Evolutionary conservation across 768 basidiomycete genomes (phyloP), one percentile per base, ranked within the genome.

Genomic region (Daedaleopsis sinensis): DNA sequence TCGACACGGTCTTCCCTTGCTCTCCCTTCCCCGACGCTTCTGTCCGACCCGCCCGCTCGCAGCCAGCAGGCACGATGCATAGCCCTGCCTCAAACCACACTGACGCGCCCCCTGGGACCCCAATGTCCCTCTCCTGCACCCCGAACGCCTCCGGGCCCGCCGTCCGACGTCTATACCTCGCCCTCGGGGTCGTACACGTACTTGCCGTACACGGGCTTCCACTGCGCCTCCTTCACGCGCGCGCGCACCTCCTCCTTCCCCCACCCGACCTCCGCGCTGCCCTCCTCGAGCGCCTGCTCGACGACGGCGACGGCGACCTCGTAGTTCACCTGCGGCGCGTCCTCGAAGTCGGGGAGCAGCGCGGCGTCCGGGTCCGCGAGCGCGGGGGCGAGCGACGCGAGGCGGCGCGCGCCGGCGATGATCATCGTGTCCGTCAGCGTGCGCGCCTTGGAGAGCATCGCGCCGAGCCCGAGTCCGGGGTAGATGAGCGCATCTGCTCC

Each of bases 281-380:
- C 91, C 68, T 96, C 93, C 44, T 84, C 78, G 27, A 91, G 80
- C 0, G 92, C 89, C 63, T 90, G 84, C 70, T 91, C 85, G 1
- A 90, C 85, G n/a, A 96, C 93, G 0, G 90, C 90, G 1, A 91
- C 78, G 0, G 86, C 91, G 19, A 94, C 82, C 69, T 93, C 90
- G 59, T 90, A 85, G 70, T 91, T 92, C 36, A 92, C 86, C 7
- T 69, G 68, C 0, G 90, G 90, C 0, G 93, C 87, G 62, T 92
- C 87, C 1, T 74, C 81, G 52, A 96, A 86, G 65, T 90, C 88
- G 0, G 94, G 92, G 10, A 96, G 77, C n/a, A 96, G 82, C 1
- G 87, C 82, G 35, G 81, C 77, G 64, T 91, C 86, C 0, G 88
- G 87, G 67, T 93, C 85, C 42, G 82, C 80, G 59, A 87, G 77